These are phyloP conservation scores for Pichia sp. DNA, from an alignment of 1,139 yeast genomes.

Conservation along the genomic window DNA sequence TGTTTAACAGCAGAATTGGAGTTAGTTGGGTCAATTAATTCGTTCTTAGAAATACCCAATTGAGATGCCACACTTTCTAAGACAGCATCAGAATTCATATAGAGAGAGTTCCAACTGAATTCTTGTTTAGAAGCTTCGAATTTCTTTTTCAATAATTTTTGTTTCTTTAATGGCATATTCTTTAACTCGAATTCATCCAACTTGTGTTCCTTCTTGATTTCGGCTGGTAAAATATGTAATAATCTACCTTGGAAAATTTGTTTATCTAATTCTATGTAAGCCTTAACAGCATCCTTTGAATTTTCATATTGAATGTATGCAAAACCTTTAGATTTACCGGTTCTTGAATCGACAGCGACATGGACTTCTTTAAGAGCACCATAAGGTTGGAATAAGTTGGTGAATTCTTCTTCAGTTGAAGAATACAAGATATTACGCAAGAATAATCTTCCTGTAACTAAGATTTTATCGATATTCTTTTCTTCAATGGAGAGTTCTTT, in stretches of 20 bases:
- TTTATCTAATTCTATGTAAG: constrained; percentile 74
- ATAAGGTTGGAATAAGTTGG: constrained; percentile 50
- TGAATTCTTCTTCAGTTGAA: constrained; percentile 78
- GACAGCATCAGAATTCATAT: constrained; percentile 89
- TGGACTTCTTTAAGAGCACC: constrained; percentile 80
- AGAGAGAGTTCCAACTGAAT: constrained; percentile 94
- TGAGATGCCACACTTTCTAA: constrained; percentile 84
- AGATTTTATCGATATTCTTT: constrained; percentile 48
- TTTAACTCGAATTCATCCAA: constrained; percentile 89
- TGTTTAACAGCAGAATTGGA: constrained; percentile 94
- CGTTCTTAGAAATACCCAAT: constrained; percentile 80
- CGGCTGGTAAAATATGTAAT: constrained; percentile 85
- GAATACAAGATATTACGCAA: constrained; percentile 82
- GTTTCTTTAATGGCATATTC: constrained; percentile 89
- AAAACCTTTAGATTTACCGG: constrained; percentile 90
- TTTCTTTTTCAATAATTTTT: constrained; percentile 78
- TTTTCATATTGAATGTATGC: constrained; percentile 76
- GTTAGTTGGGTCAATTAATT: constrained; percentile 83
- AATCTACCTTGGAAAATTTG: constrained; percentile 94
- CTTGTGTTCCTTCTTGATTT: constrained; percentile 70
- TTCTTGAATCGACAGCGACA: constrained; percentile 85
- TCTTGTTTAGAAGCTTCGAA: constrained; percentile 82
- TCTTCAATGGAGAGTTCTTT: constrained; percentile 43
- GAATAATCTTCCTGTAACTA: constrained; percentile 78
- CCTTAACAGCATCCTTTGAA: constrained; percentile 70